Evolutionary conservation across 2,329 filamentous ascomycete species (phyloP), one percentile per base, ranked within the genome.

Genomic region (Penicillium italicum): DNA sequence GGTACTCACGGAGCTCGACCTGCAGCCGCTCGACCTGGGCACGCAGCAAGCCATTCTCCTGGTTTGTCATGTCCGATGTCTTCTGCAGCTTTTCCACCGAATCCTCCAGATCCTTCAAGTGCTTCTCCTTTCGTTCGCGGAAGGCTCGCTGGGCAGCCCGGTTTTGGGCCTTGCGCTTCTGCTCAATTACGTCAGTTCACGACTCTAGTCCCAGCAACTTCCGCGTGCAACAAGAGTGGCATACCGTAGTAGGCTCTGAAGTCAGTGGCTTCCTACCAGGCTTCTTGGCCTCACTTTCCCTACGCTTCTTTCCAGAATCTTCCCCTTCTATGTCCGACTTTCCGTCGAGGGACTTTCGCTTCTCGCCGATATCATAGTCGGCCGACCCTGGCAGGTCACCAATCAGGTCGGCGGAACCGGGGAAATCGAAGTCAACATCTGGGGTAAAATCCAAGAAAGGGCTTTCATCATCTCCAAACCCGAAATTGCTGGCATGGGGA

Each of bases 211-310:
- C 31, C 12, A 33, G 36, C 37, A 28, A 47, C 33, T 33, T 43
- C 16, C 44, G 20, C 38, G 20, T 41, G 30, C n/a, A 49, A 11
- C 34, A 31, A 22, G 44, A 41, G 33, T 22, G 41, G 42, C 92
- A 79, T 86, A 97, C 93, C 64, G 92, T 94, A 65, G 90, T 97
- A 24, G 94, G 94, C 74, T 97, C 94, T 22, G 90, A 95, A 45
- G 91, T 97, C 67, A 97, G 80, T 20, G 93, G 94, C 80, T 99
- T 99, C 61, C 94, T 85, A 48, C 94, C 94, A 5, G 94, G 93
- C 77, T 97, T 99, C 84, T 97, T 97, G 24, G 90, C 85, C 53
- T 91, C 86, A 56, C 87, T 85, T 74, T 96, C 91, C 57, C 89
- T 85, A 62, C 91, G 84, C 56, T 85, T 84, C 62, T 84, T 85